Evolutionary conservation across 2,329 filamentous ascomycete genomes (phyloP), one percentile per base, ranked within the genome.

Genomic region (Trichoderma breve): DNA sequence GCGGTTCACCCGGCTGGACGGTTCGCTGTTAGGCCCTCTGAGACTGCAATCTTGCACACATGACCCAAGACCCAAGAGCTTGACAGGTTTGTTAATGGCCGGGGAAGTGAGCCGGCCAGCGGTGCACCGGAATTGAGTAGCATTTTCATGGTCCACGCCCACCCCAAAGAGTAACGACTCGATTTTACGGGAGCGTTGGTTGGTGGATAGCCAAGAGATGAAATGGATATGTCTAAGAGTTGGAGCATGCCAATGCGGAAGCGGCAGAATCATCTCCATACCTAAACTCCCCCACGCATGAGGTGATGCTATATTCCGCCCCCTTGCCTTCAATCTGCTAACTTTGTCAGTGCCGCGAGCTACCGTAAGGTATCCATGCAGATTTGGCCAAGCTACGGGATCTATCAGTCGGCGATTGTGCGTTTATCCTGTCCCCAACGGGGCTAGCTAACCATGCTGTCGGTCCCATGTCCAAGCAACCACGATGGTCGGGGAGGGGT

Each of bases 1-100:
- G 71, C 63, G 58, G 32, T 61, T 63, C 72, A 76, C 75, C 77
- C 77, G 74, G 76, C 75, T 74, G 76, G 73, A 34, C 74, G 77
- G 77, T 77, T 76, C 74, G 76, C 75, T 72, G 72, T 74, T 65
- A 70, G 75, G 74, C 74, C 66, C 74, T 74, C 72, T 68, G 72
- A 60, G 61, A 69, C 51, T 34, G 55, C 62, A 63, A 73, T 63
- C 47, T 57, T 68, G 51, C 76, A 76, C 77, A 78, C 77, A 77
- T 78, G 77, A 78, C 70, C 73, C 53, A 57, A 51, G 47, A 43
- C 51, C 39, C 18, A 60, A 62, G 55, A 43, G 43, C 63, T 63
- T 58, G 68, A 72, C 58, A 73, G 73, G 57, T 69, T 69, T 39
- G 51, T 69, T 32, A 18, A 69, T 68, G 61, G 61, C 66, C 75